phyloP scores from a whole-genome alignment of 1,284 basidiomycete species.

The Leccinum huronense region DNA sequence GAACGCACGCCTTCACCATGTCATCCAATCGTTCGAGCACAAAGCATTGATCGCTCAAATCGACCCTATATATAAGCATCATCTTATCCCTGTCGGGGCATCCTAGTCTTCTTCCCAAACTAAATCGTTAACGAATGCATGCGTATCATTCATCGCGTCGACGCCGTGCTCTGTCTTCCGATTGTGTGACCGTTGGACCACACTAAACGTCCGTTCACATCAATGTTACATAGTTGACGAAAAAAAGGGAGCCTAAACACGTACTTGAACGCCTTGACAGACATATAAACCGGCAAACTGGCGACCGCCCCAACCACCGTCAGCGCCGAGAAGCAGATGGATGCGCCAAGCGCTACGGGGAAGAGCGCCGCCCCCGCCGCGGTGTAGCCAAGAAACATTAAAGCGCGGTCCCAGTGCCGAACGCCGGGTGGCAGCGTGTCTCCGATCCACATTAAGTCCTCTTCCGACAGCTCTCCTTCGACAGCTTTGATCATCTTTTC shows the following conservation, averaged over 20 bases:
- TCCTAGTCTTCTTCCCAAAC: neutral
- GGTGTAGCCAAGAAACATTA: neutral
- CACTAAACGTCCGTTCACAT: neutral
- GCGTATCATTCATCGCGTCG: neutral
- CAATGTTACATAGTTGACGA: neutral
- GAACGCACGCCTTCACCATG: no score
- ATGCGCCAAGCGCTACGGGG: neutral
- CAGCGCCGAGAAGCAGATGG: neutral
- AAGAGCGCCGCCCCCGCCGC: neutral
- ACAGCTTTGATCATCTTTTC: constrained; percentile 9
- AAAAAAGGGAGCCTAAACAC: neutral
- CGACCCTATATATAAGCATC: no score
- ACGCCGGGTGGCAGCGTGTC: constrained; percentile 5
- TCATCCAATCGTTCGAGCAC: no score
- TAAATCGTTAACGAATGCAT: neutral
- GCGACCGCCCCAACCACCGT: neutral
- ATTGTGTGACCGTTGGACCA: neutral
- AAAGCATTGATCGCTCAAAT: no score
- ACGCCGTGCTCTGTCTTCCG: neutral
- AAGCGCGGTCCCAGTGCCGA: neutral
- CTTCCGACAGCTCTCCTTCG: constrained; percentile 21
- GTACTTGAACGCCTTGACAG: neutral
- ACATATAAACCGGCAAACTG: neutral
- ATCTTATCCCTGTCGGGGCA: neutral
- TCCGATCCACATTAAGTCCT: constrained; percentile 22